Conservation (phyloP, 768 basidiomycete species). For the Rhodotorula taiwanensis region DNA sequence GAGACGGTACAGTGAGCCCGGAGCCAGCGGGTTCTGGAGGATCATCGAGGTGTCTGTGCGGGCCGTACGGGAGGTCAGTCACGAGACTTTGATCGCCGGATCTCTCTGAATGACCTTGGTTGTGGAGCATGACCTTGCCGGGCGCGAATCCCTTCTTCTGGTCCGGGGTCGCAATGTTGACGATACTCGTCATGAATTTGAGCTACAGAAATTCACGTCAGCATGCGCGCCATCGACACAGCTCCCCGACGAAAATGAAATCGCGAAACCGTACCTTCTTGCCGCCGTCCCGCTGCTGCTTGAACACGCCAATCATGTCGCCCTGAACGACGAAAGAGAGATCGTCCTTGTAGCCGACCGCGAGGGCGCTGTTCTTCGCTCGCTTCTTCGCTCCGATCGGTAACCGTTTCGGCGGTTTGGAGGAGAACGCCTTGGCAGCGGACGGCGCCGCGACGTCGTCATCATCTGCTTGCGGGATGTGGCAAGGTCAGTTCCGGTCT, state of each 20-base stretch:
- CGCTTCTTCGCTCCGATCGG: slow-evolving; percentile 42
- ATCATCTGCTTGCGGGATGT: background rate
- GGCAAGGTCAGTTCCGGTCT: background rate
- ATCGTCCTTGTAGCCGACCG: slow-evolving; percentile 91
- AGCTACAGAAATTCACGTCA: slow-evolving; percentile 63
- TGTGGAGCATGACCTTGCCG: slow-evolving; percentile 52
- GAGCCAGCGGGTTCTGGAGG: slow-evolving; percentile 72
- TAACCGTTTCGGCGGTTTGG: slow-evolving; percentile 45
- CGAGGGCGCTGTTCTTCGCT: slow-evolving; percentile 70
- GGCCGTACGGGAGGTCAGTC: background rate
- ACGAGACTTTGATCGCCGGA: background rate
- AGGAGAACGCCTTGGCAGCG: slow-evolving; percentile 10
- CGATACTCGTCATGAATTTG: slow-evolving; percentile 80
- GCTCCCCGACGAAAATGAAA: no score
- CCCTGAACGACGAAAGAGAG: slow-evolving; percentile 90
- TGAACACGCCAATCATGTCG: slow-evolving; percentile 46
- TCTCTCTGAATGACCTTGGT: slow-evolving; percentile 32
- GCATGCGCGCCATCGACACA: slow-evolving; percentile 59
- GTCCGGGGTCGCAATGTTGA: slow-evolving; percentile 61
- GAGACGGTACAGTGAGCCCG: slow-evolving; percentile 76
- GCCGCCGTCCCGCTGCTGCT: slow-evolving; percentile 37
- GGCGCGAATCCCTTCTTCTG: slow-evolving; percentile 74
- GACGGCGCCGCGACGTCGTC: slow-evolving; percentile 14
- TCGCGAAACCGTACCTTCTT: slow-evolving; percentile 30
- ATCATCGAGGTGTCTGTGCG: slow-evolving; percentile 81